Conservation (phyloP, 1,284 basidiomycete species). For the Malassezia dermatis region DNA sequence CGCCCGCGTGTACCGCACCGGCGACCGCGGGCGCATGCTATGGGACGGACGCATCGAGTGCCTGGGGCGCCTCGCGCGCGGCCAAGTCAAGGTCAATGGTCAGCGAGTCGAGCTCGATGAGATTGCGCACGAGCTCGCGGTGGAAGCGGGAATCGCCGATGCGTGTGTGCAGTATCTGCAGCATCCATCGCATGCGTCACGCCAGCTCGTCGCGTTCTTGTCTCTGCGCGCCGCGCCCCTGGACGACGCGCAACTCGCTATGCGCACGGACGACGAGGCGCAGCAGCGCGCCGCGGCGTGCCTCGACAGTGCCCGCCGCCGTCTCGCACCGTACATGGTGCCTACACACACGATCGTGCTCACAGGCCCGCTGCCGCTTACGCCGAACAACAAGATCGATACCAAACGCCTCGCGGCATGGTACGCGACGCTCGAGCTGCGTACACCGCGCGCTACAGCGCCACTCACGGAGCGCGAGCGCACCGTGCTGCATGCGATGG, state of each 20-base stretch:
- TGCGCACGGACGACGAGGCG: constrained; percentile 9
- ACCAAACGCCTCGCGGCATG: constrained; percentile 21
- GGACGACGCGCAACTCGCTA: background rate
- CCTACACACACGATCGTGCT: constrained; percentile 33
- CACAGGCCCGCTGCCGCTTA: constrained; percentile 27
- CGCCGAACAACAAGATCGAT: constrained; percentile 45
- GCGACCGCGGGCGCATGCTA: constrained; percentile 42
- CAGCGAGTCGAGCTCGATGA: constrained; percentile 46
- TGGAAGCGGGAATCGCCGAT: constrained; percentile 22
- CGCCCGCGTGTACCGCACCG: constrained; percentile 40
- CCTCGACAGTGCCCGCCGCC: constrained; percentile 18
- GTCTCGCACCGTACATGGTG: constrained; percentile 38
- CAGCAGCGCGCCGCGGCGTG: background rate
- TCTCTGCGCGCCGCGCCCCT: constrained; percentile 4
- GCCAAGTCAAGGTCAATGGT: constrained; percentile 45
- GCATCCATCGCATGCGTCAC: constrained; percentile 28
- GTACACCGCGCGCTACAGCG: background rate
- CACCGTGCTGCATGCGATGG: constrained; percentile 18
- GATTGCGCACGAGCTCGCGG: constrained; percentile 28
- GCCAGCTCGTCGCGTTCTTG: constrained; percentile 41
- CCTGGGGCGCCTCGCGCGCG: constrained; percentile 35
- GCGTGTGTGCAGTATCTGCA: constrained; percentile 36
- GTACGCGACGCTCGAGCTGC: constrained; percentile 19
- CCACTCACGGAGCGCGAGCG: constrained; percentile 12
- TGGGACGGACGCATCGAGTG: constrained; percentile 35